phyloP scores from a whole-genome alignment of 2,329 filamentous ascomycete genomes.

The Pyrenochaeta sp. region DNA sequence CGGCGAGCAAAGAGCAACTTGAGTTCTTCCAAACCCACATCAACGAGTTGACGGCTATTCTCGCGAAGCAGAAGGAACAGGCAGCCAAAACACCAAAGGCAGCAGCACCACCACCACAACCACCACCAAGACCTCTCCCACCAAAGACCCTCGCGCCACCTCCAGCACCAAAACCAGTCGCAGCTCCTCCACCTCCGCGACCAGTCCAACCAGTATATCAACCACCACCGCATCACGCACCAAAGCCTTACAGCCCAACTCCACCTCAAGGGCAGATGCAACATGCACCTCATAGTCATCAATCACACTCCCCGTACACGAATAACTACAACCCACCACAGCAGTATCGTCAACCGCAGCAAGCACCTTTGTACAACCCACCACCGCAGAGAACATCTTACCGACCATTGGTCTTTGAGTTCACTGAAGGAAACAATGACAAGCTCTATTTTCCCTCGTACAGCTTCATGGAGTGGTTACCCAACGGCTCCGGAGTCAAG shows the following conservation, averaged over 20 bases:
- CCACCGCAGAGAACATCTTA: constrained; percentile 54
- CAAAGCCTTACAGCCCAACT: constrained; percentile 27
- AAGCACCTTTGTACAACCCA: constrained; percentile 46
- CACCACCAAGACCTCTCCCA: neutral
- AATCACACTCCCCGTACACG: constrained; percentile 29
- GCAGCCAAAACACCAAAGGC: constrained; percentile 33
- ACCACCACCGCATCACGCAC: constrained; percentile 6
- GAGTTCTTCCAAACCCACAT: constrained; percentile 82
- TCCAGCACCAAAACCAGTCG: constrained; percentile 12
- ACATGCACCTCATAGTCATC: constrained; percentile 27
- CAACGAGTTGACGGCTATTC: constrained; percentile 72
- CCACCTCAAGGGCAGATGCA: constrained; percentile 25
- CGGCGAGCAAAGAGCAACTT: constrained; percentile 75
- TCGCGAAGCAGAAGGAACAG: constrained; percentile 53
- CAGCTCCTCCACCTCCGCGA: constrained; percentile 16
- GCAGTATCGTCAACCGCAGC: constrained; percentile 34
- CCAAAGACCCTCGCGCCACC: constrained; percentile 21
- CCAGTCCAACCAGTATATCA: constrained; percentile 10
- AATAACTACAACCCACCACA: constrained; percentile 33
- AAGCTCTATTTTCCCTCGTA: constrained; percentile 81
- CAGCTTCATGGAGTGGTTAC: constrained; percentile 75
- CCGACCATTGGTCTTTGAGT: constrained; percentile 51
- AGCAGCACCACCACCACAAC: constrained; percentile 17
- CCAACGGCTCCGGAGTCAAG: constrained; percentile 68
- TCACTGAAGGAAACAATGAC: constrained; percentile 65